Base-by-base conservation (phyloP, 495 filamentous ascomycete species). In the Hyphodiscus hymeniophilus region DNA sequence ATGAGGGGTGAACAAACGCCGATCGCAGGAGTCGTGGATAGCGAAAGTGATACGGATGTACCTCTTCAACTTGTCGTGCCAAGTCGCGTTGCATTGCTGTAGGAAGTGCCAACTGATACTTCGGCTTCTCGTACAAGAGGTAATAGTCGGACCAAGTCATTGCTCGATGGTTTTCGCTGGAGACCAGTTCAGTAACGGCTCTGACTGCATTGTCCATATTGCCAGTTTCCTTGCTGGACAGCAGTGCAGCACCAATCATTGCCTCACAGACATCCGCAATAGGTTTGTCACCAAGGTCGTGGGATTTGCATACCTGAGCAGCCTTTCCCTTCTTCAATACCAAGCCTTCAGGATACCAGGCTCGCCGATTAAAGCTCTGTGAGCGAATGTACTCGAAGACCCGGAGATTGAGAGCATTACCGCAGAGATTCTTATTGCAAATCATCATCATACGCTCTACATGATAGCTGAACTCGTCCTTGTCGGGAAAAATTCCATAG, bases 211-310 rank as follows among this genome's bases (percentile, higher is more conserved):
- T 71, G 56, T 95, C 85, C 58, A 90, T 85, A 31, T 73, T 75
- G 43, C 75, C 63, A 1, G 70, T 62, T 35, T 70, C 55, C 12
- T 75, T 70, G 24, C 73, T 69, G 2, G 82, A 79, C 7, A 95
- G 69, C 35, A 94, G 75, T 0, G 92, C 82, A 3, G 90, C 92
- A 13, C 89, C 92, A 44, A 98, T 97, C 52, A 97, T 60, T 2
- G 92, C 92, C 63, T 98, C 92, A 48, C 88, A 95, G 16, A 98
- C 90, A 67, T 98, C 92, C n/a, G 92, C 92, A 60, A 95, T 84
- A 3, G 87, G 81, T 65, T 98, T 98, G 59, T 95, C 85, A 2
- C 78, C 85, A 5, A 98, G 76, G 0, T 66, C 59, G 56, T 96
- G 91, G 17, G 67, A 73, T n/a, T 65, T 59, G 23, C 52, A 55